These are phyloP conservation scores for Penicillium sp. DNA, from an alignment of 2,329 filamentous ascomycete species.

Conservation along the genomic window DNA sequence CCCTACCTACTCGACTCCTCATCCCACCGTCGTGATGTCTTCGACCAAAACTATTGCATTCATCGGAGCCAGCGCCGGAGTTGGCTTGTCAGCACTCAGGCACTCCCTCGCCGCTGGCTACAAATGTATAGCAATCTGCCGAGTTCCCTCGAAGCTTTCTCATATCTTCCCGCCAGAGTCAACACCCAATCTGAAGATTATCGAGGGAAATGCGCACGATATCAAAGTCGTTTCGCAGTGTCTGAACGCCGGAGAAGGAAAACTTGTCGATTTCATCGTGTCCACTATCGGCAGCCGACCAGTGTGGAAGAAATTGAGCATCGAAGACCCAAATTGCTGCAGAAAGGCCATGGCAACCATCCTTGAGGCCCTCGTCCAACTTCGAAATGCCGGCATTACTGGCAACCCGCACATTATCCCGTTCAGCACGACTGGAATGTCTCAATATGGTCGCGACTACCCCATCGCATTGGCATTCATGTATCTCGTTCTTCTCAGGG, in stretches of 20 bases:
- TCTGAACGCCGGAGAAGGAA: slow-evolving; percentile 20
- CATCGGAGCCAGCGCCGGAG: slow-evolving; percentile 58
- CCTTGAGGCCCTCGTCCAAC: slow-evolving; percentile 22
- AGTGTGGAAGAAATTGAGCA: slow-evolving; percentile 28
- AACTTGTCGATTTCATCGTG: slow-evolving; percentile 49
- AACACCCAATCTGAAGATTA: slow-evolving; percentile 49
- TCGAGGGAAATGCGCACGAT: slow-evolving; percentile 54
- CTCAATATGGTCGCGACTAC: slow-evolving; percentile 34
- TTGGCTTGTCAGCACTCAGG: slow-evolving; percentile 49
- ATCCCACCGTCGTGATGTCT: slow-evolving; percentile 9
- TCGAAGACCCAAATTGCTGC: slow-evolving; percentile 42
- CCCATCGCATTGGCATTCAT: slow-evolving; percentile 37
- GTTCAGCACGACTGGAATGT: slow-evolving; percentile 41
- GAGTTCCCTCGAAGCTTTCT: slow-evolving; percentile 55
- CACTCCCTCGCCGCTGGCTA: slow-evolving; percentile 50
- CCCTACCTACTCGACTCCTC: no score
- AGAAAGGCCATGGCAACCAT: slow-evolving; percentile 35
- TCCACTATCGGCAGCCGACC: slow-evolving; percentile 52
- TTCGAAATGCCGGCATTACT: slow-evolving; percentile 20
- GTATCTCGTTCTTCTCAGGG: slow-evolving; percentile 36
- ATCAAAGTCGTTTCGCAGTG: slow-evolving; percentile 44
- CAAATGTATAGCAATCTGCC: slow-evolving; percentile 52
- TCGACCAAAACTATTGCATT: slow-evolving; percentile 47
- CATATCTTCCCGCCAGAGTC: slow-evolving; percentile 44
- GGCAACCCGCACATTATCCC: slow-evolving; percentile 33